Evolutionary conservation across 192 early-diverging fungal genomes (phyloP).

Genomic region (Lunasporangiospora selenospora): DNA sequence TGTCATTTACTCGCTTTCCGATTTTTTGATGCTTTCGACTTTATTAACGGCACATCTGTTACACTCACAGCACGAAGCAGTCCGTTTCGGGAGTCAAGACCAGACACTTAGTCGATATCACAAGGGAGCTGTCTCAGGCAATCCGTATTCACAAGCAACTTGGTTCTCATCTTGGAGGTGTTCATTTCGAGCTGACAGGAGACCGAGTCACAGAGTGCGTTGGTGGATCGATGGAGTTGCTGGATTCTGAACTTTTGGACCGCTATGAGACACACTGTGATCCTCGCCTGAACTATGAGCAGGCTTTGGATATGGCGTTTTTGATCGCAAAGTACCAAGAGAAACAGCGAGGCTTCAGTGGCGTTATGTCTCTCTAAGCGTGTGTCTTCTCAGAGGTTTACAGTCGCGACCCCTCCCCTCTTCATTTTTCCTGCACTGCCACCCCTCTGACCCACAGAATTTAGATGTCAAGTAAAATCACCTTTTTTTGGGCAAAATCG

Average conservation of each 20-base stretch:
- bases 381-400: no score
- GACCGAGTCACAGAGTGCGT: constrained; percentile 96
- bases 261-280: constrained; percentile 99
- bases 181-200: constrained; percentile 98
- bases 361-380: constrained; percentile 26
- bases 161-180: constrained; percentile 82
- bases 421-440: no score
- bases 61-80: constrained; percentile 85
- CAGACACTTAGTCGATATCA: constrained; percentile 88
- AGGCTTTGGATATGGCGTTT: constrained; percentile 96
- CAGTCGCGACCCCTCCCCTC: no score
- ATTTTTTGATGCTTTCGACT: neutral
- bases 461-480: no score
- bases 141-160: constrained; percentile 83
- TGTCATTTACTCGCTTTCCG: neutral
- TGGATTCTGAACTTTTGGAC: constrained; percentile 76
- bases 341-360: constrained; percentile 51
- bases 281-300: constrained; percentile 97
- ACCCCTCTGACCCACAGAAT: no score
- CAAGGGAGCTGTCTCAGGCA: constrained; percentile 81
- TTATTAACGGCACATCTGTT: no score
- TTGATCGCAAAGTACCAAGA: constrained; percentile 92
- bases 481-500: no score
- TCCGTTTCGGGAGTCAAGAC: constrained; percentile 89
- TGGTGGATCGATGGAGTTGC: constrained; percentile 97